Evolutionary conservation across 2,329 filamentous ascomycete species (phyloP).

Genomic region (Tolypocladium paradoxum): DNA sequence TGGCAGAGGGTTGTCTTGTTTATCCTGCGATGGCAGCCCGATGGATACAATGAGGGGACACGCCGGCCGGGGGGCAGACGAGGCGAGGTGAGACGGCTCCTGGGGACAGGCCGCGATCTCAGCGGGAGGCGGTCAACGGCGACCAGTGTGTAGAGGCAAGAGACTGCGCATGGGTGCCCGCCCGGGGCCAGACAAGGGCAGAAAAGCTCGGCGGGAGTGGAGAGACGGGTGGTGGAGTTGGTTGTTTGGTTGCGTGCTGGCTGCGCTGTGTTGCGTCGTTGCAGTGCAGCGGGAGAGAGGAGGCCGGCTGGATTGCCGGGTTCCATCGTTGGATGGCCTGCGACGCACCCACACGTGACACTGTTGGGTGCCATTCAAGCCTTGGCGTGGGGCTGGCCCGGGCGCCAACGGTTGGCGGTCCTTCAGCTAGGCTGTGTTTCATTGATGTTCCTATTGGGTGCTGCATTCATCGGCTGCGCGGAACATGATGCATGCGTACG

Average conservation of each 20-base stretch:
- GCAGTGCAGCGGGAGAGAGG: not conserved
- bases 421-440: no score
- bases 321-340: no score
- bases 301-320: not conserved
- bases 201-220: not conserved
- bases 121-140: constrained; percentile 8
- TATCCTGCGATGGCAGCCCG: not conserved
- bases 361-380: not conserved
- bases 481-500: no score
- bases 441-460: not conserved
- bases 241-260: not conserved
- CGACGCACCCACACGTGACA: not conserved
- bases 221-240: constrained; percentile 1
- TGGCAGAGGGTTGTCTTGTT: not conserved
- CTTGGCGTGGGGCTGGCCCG: not conserved
- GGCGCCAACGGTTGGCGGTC: not conserved
- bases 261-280: not conserved
- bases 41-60: not conserved
- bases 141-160: not conserved
- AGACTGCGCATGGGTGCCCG: constrained; percentile 3
- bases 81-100: not conserved
- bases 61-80: no score
- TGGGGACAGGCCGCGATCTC: constrained; percentile 2
- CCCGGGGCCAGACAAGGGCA: constrained; percentile 1
- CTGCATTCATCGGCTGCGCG: not conserved